These are phyloP conservation scores for Fusarium pininemorale DNA, from an alignment of 2,329 filamentous ascomycete species.

Conservation along the genomic window DNA sequence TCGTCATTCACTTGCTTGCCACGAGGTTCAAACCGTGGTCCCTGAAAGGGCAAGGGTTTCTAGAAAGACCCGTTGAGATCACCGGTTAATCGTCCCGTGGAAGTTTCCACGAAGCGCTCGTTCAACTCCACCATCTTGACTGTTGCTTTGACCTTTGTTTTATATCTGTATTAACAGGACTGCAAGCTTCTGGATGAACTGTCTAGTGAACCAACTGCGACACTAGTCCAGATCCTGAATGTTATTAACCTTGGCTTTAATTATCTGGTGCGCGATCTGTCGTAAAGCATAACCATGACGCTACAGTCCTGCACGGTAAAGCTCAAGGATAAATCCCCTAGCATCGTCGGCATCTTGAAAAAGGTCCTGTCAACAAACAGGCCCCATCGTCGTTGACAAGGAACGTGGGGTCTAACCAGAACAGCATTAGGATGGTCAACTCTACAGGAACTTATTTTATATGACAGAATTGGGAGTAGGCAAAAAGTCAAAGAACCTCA, in stretches of 20 bases:
- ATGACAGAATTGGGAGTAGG: conserved; percentile 8
- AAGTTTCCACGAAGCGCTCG: conserved; percentile 16
- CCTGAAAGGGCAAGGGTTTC: conserved; percentile 11
- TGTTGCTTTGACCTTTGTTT: not conserved
- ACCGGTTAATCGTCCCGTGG: conserved; percentile 23
- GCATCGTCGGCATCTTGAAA: not conserved
- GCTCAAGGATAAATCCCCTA: conserved; percentile 9
- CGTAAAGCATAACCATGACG: not conserved
- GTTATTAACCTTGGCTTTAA: not conserved
- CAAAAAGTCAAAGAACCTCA: conserved; percentile 8
- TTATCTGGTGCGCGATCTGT: not conserved
- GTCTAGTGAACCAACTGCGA: not conserved
- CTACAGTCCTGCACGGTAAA: not conserved
- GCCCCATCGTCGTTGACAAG: not conserved
- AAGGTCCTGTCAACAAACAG: not conserved
- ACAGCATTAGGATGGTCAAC: not conserved
- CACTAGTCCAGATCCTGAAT: not conserved
- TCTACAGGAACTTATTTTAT: not conserved
- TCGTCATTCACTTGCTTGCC: conserved; percentile 30
- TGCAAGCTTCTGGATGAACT: not conserved
- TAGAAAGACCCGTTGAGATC: conserved; percentile 13
- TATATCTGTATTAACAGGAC: not conserved
- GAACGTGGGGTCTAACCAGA: not conserved
- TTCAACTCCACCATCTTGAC: not conserved
- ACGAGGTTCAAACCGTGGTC: conserved; percentile 7